These are phyloP conservation scores for Aspergillus taichungensis DNA, from an alignment of 495 filamentous ascomycete species.

Conservation along the genomic window DNA sequence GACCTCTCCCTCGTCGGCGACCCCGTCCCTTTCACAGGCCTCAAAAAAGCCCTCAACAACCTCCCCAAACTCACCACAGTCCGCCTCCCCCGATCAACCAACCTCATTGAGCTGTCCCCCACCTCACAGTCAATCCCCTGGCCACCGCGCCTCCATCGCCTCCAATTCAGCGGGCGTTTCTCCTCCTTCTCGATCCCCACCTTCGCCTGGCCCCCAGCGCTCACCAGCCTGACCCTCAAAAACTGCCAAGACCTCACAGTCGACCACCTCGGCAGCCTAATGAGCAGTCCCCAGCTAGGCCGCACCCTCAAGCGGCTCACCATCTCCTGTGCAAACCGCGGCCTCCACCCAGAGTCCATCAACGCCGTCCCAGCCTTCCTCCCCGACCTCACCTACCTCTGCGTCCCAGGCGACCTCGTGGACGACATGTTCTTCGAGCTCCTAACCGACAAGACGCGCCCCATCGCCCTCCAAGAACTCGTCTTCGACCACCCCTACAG, in stretches of 20 bases:
- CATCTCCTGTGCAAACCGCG: slow-evolving; percentile 19
- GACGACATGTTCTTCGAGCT: slow-evolving; percentile 23
- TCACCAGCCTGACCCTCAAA: slow-evolving; percentile 17
- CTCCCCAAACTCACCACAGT: slow-evolving; percentile 42
- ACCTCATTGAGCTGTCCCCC: slow-evolving; percentile 10
- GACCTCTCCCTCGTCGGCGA: slow-evolving; percentile 54
- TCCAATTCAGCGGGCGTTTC: slow-evolving; percentile 24
- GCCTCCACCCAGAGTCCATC: slow-evolving; percentile 18
- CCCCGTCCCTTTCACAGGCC: slow-evolving; percentile 37
- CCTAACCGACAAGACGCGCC: slow-evolving; percentile 8
- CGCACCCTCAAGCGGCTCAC: slow-evolving; percentile 17
- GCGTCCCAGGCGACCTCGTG: slow-evolving; percentile 23
- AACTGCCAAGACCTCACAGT: slow-evolving; percentile 23
- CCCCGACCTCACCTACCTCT: slow-evolving; percentile 17
- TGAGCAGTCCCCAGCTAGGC: slow-evolving; percentile 14
- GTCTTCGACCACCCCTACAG: slow-evolving; percentile 14
- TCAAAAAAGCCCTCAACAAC: slow-evolving; percentile 45
- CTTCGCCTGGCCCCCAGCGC: slow-evolving; percentile 24
- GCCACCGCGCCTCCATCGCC: slow-evolving; percentile 13
- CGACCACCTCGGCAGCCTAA: slow-evolving; percentile 12
- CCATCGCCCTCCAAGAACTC: slow-evolving; percentile 14
- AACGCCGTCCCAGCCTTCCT: slow-evolving; percentile 17
- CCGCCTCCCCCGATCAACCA: slow-evolving; percentile 47
- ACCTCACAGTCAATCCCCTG: slow-evolving; percentile 5
- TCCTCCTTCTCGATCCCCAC: slow-evolving; percentile 10